Base-by-base conservation (phyloP, 108 stramenopile genomes). In the Fragilaria radians region DNA sequence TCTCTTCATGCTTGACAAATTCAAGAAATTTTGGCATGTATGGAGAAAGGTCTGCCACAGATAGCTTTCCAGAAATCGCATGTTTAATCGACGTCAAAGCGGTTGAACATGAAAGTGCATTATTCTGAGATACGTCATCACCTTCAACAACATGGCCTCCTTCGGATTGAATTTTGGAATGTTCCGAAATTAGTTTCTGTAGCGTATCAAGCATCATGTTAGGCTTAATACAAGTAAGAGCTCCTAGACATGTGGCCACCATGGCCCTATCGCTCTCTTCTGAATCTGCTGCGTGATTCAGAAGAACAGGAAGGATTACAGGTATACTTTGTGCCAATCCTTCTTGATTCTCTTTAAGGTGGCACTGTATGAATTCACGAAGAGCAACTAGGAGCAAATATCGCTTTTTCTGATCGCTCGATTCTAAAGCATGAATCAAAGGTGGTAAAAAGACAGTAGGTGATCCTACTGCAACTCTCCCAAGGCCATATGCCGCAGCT, bases 241-340 rank as follows among this genome's bases (percentile, higher is more conserved):
- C 88, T 52, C 98, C 98, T 21, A 96, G 48, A 70, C 96, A 97
- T 72, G 96, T 96, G 14, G 96, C 96, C 11, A 95, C 95, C 96
- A 97, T 97, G 48, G 90, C 91, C 28, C 96, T 74, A 4, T 96
- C 89, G 7, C 93, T 88, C 67, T 97, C 96, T 45, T 96, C 95
- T n/a, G 70, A 57, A 64, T 79, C 88, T 4, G 64, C 59, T 50
- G 77, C 81, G 61, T 94, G 86, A 5, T 63, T 68, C 52, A 81
- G 75, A 34, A 99, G 79, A 57, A 86, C 86, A 29, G 93, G 89
- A 17, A 99, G 61, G 49, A 97, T 76, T 21, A 78, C 48, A 17
- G 73, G 68, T 49, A 88, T 65, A 61, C 68, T 82, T 0, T 78
- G 56, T 5, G 75, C 70, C 22, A 81, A 57, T 4, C 57, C 59